Conservation (phyloP, 352 stramenopile genomes). For the Globisporangium mamillatum region DNA sequence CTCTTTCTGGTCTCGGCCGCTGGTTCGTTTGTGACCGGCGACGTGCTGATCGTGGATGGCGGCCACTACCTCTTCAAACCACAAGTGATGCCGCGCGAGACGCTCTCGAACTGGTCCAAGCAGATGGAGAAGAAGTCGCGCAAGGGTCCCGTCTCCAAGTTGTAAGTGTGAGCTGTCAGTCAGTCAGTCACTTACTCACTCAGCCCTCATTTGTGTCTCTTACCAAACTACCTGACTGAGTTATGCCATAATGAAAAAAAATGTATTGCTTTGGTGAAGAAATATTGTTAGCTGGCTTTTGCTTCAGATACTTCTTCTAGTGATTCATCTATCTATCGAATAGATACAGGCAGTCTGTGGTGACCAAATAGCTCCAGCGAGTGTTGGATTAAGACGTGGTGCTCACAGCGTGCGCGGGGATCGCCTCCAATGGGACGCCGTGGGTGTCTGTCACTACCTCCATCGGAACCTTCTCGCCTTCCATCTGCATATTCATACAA, state of each 20-base stretch:
- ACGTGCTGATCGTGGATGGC: constrained; percentile 84
- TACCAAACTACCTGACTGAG: no score
- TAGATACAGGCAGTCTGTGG: neutral
- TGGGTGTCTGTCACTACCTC: constrained; percentile 1
- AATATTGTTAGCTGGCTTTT: neutral
- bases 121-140: constrained; percentile 70
- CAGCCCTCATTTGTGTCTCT: no score
- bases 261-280: neutral
- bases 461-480: constrained; percentile 7
- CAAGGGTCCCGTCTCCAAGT: constrained; percentile 28
- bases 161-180: constrained; percentile 1
- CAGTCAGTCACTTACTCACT: no score
- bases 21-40: constrained; percentile 76
- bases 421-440: neutral
- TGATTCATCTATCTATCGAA: neutral
- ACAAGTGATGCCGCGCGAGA: constrained; percentile 65
- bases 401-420: neutral
- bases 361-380: neutral
- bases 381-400: neutral
- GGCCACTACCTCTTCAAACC: constrained; percentile 79
- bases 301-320: neutral
- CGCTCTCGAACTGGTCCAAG: constrained; percentile 76
- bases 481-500: neutral
- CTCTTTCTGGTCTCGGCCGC: constrained; percentile 83
- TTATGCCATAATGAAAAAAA: neutral